Conservation (phyloP, 371 early-diverging fungal species). For the Mortierella polycephala region DNA sequence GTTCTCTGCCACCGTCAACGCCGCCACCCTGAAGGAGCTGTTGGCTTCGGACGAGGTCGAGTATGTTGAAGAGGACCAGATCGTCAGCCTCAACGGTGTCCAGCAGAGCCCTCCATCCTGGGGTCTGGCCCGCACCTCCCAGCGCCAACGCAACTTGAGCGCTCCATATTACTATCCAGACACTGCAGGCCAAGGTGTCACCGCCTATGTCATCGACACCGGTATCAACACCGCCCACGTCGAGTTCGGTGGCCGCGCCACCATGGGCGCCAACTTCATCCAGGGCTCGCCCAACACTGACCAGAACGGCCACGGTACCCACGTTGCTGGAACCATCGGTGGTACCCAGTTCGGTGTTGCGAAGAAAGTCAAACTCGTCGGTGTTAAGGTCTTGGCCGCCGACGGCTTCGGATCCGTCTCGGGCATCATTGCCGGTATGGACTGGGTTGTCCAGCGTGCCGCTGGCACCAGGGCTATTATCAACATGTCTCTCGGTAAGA, state of each 20-base stretch:
- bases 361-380: constrained; percentile 67
- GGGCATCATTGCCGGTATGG: constrained; percentile 76
- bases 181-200: constrained; percentile 58
- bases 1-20: constrained; percentile 26
- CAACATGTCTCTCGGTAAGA: constrained; percentile 66
- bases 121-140: constrained; percentile 66
- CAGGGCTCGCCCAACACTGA: constrained; percentile 56
- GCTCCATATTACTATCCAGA: constrained; percentile 49
- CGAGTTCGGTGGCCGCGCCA: constrained; percentile 65
- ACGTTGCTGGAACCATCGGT: constrained; percentile 76
- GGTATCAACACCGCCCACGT: constrained; percentile 61
- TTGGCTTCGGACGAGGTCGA: constrained; percentile 41
- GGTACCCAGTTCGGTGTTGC: constrained; percentile 73
- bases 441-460: constrained; percentile 67
- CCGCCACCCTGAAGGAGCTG: constrained; percentile 35
- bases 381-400: constrained; percentile 72
- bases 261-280: constrained; percentile 56
- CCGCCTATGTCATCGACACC: constrained; percentile 66
- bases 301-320: constrained; percentile 74
- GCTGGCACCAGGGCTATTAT: constrained; percentile 60
- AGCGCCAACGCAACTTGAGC: constrained; percentile 54
- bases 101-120: constrained; percentile 56
- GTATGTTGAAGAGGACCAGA: constrained; percentile 48
- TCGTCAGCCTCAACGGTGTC: constrained; percentile 27
- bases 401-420: constrained; percentile 67